These are phyloP conservation scores for Macrophomina tecta DNA, from an alignment of 2,329 filamentous ascomycete species.

Conservation along the genomic window DNA sequence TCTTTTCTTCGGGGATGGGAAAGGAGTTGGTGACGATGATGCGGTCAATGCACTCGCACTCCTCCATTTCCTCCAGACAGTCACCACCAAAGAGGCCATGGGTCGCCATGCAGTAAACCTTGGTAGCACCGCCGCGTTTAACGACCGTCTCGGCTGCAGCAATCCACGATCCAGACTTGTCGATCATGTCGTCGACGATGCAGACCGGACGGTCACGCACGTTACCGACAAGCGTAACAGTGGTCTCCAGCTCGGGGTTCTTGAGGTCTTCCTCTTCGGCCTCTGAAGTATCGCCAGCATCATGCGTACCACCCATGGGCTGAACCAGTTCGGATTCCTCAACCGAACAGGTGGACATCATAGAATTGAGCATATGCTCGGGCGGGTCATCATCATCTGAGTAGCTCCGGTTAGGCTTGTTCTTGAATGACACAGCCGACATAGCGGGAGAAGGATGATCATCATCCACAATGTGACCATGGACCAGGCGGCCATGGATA, in stretches of 20 bases:
- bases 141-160: constrained; percentile 95
- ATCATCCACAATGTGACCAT: constrained; percentile 95
- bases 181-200: constrained; percentile 98
- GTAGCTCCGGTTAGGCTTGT: constrained; percentile 48
- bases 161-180: constrained; percentile 96
- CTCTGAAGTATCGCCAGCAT: constrained; percentile 82
- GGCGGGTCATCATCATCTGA: constrained; percentile 60
- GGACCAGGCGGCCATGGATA: constrained; percentile 86
- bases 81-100: constrained; percentile 94
- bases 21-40: constrained; percentile 98
- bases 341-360: constrained; percentile 77
- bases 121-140: constrained; percentile 88
- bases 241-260: constrained; percentile 83
- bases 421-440: constrained; percentile 64
- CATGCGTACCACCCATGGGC: constrained; percentile 81
- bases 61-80: constrained; percentile 85
- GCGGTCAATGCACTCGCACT: constrained; percentile 89
- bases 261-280: constrained; percentile 92
- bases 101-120: constrained; percentile 96
- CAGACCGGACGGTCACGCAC: constrained; percentile 88
- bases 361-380: constrained; percentile 83
- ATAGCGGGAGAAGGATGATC: constrained; percentile 81
- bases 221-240: constrained; percentile 96
- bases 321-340: constrained; percentile 57
- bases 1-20: constrained; percentile 79